Base-by-base conservation (phyloP, 176 grass and related monocot genomes). In the Aegilops bicornis region DNA sequence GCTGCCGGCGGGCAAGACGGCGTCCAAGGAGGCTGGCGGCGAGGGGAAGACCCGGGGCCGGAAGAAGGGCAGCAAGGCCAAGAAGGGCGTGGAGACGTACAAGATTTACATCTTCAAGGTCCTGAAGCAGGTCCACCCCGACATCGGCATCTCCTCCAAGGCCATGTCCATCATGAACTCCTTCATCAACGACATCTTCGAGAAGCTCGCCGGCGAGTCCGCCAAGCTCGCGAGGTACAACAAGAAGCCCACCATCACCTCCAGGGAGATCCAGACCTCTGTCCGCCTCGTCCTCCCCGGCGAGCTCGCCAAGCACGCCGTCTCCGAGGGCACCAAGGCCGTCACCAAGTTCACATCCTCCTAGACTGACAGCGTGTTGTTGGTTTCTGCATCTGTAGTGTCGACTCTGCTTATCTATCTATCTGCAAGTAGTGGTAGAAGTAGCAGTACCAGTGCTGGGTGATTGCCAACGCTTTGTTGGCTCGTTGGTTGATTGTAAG, bases 31-130 rank as follows among this genome's bases (percentile, higher is more conserved):
- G 45, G 47, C 47, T 14, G 47, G 47, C 50, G 50, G 50, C 50
- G 50, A 54, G 16, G 16, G 0, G 1, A 54, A 54, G 50, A 16
- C 15, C 4, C 6, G 50, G 16, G 50, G 50, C 50, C 4, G 50
- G 50, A 54, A 31, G 30, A 31, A 31, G 30, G 30, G 30, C 30
- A 31, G 89, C 89, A 90, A 83, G 89, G 73, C 65, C 5, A 90
- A 90, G 84, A 90, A 90, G 79, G 79, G 73, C 73, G 84, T 90
- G 2, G 95, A 98, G 93, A 95, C 93, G 0, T 98, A 98, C 67
- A 98, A 98, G 85, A 95, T 98, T 72, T 98, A 98, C 89, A 98
- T 95, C 70, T 98, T 98, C 76, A 95, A 98, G 91, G 95, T 98
- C 36, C 89, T 98, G 1, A 98, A 98, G 87, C 93, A 98, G 89